Conservation (phyloP, 805 yeast genomes). For the Wickerhamiella galacta region DNA sequence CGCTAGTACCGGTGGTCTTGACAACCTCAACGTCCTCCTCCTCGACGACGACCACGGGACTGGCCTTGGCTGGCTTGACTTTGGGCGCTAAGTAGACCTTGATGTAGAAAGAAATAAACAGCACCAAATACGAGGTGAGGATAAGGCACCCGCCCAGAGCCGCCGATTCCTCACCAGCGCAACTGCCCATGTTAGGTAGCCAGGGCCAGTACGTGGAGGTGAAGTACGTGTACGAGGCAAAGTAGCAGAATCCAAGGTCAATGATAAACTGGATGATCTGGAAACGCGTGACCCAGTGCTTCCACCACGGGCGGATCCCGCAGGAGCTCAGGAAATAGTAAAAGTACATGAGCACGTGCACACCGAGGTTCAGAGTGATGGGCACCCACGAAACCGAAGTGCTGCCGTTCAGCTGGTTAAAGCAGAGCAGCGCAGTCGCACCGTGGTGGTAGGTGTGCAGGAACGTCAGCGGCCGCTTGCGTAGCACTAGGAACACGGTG, state of each 20-base stretch:
- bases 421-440: conserved; percentile 89
- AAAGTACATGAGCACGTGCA: conserved; percentile 95
- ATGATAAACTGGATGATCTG: conserved; percentile 87
- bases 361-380: conserved; percentile 72
- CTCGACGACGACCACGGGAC: conserved; percentile 5
- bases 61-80: conserved; percentile 10
- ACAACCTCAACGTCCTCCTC: neutral
- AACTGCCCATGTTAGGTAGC: conserved; percentile 67
- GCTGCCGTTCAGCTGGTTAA: conserved; percentile 76
- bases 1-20: conserved; percentile 1
- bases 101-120: conserved; percentile 87
- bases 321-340: conserved; percentile 86
- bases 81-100: conserved; percentile 47
- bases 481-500: conserved; percentile 78
- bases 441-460: conserved; percentile 97
- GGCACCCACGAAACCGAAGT: conserved; percentile 95
- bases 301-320: conserved; percentile 97
- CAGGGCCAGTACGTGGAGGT: conserved; percentile 48
- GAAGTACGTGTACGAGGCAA: conserved; percentile 83
- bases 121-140: conserved; percentile 70
- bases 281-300: conserved; percentile 94
- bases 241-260: conserved; percentile 81
- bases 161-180: conserved; percentile 86
- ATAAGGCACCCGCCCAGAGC: conserved; percentile 84
- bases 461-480: conserved; percentile 80